A percentile compares a stretch with the other conserved stretches of the same genome.
phyloP scores from a whole-genome alignment of 768 basidiomycete species.

The Flagelloscypha sp. region DNA sequence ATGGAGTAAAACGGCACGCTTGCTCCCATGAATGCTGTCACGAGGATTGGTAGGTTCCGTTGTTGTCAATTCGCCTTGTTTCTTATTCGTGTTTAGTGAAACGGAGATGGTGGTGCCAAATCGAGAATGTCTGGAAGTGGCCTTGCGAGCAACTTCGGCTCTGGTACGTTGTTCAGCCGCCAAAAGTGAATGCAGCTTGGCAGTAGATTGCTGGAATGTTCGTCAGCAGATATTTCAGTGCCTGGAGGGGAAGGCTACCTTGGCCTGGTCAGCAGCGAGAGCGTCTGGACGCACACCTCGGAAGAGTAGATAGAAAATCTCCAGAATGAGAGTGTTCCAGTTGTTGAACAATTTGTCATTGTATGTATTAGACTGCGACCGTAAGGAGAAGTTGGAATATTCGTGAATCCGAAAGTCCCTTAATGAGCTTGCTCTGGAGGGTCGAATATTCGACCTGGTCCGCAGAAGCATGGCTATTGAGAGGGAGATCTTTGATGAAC shows the following conservation, averaged over 20 bases:
- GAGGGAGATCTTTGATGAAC: slow-evolving; percentile 81
- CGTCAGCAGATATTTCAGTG: no score
- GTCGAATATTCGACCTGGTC: slow-evolving; percentile 74
- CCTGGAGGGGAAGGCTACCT: no score
- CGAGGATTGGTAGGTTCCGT: slow-evolving; percentile 14
- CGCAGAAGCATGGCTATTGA: slow-evolving; percentile 61
- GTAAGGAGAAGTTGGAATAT: slow-evolving; percentile 76
- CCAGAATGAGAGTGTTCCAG: slow-evolving; percentile 86
- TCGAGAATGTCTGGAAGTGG: slow-evolving; percentile 80
- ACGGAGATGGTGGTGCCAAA: slow-evolving; percentile 95
- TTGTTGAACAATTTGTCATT: slow-evolving; percentile 73
- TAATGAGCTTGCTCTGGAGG: slow-evolving; percentile 72
- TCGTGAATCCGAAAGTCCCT: slow-evolving; percentile 60
- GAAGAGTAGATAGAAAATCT: slow-evolving; percentile 88
- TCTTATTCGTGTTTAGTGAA: slow-evolving; percentile 54
- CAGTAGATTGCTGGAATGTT: slow-evolving; percentile 66
- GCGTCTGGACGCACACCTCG: slow-evolving; percentile 65
- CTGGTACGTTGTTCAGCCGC: slow-evolving; percentile 65
- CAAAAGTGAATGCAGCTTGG: slow-evolving; percentile 67
- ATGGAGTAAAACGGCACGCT: slow-evolving; percentile 15
- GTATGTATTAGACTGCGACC: slow-evolving; percentile 69
- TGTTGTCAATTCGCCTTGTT: slow-evolving; percentile 12
- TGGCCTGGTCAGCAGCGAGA: slow-evolving; percentile 50
- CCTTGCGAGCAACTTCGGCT: slow-evolving; percentile 40
- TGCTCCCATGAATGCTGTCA: slow-evolving; percentile 20